Base-by-base conservation (phyloP, 176 grass and related monocot species). In the Hordeum marinum region DNA sequence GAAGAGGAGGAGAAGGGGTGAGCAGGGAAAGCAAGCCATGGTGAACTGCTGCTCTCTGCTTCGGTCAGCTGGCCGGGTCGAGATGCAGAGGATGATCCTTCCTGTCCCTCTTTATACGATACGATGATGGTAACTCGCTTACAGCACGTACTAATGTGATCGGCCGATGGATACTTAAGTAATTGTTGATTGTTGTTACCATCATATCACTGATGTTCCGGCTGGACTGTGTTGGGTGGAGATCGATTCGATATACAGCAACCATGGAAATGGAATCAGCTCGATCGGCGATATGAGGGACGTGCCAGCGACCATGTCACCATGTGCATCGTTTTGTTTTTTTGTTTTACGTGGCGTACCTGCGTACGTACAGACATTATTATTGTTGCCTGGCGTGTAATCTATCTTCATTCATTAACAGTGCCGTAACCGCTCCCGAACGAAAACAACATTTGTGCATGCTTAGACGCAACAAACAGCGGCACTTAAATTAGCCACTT, bases 381-480 rank as follows among this genome's bases (percentile, higher is more conserved):
- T 29, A 74, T 18, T 74, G 39, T 80, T 21, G 78, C 78, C 62
- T 80, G 78, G 15, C 78, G 61, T 80, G 78, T 80, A 80, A 80
- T 66, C 78, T 48, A 50, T 24, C 26, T 29, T 74, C 46, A 50
- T 5, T 80, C n/a, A 21, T 26, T 45, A 37, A 79, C 59, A 64
- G 39, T 79, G 77, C 77, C 77, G 61, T 45, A 39, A 26, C 42
- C 12, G 27, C 31, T 5, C 11, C 2, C 48, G 0, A 29, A 0
- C 10, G 21, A 23, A 17, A 61, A 34, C 76, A 42, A 80, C 71
- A 74, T 74, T 10, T 74, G 71, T 8, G 10, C 17, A 80, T 80
- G 60, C 78, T 65, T 80, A 66, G 61, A 80, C 78, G 78, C 78
- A 80, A 80, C 61, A 80, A 42, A 20, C 5, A 18, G 1, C 17